Base-by-base conservation (phyloP, 345 rosid species). In the Citrus australasica region DNA sequence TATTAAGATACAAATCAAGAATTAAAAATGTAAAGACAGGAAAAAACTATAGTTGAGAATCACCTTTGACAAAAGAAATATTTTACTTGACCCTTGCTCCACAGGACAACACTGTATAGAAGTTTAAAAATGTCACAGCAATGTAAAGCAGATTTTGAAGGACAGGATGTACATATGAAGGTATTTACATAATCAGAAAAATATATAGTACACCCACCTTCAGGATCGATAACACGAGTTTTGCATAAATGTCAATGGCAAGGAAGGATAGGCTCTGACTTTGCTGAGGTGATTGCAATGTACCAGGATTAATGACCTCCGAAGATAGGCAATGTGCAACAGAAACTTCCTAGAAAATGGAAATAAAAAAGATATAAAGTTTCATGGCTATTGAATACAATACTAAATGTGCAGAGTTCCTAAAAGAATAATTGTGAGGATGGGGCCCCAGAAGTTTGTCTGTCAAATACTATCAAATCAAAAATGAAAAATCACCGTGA, bases 161-260 rank as follows among this genome's bases (percentile, higher is more conserved):
- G 74, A 35, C 13, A 35, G 65, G 40, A 68, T 24, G 55, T 10
- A 5, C 21, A 74, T 21, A 74, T 59, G n/a, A 76, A 56, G 38
- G 8, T 42, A 35, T 25, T 21, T 17, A 73, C 62, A 73, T 4
- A 61, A 72, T 21, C 14, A 40, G 14, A 61, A 51, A 30, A 37
- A 67, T 28, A 67, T 33, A 76, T 19, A 53, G 58, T 17, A 53
- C 35, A 21, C 25, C 27, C 62, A 91, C 95, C 90, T 83, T 84
- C 69, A 85, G 74, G 65, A 91, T 86, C 63, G 97, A 89, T 71
- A 84, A 83, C 22, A 94, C 89, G 59, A 96, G 97, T 80, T 92
- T 94, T 40, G 97, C 94, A 90, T 89, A 96, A 21, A 91, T 88
- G 83, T 96, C 99, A 13, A 96, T 92, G 40, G 90, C 93, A 80